These are phyloP conservation scores for Diaporthe australafricana DNA, from an alignment of 2,329 filamentous ascomycete genomes.

Conservation along the genomic window DNA sequence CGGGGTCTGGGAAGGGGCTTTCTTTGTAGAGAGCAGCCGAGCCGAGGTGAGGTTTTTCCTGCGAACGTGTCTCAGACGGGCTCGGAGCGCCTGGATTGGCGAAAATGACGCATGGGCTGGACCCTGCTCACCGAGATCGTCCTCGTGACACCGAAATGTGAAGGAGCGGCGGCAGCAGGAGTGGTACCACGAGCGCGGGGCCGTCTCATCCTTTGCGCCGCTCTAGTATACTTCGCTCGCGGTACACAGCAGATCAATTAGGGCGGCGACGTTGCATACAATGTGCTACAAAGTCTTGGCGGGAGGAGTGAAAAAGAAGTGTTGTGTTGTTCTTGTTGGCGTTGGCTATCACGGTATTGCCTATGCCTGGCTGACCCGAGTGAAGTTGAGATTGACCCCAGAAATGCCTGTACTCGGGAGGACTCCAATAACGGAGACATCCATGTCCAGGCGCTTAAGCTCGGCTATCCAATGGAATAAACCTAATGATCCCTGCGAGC, in stretches of 20 bases:
- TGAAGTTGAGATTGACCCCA: constrained; percentile 11
- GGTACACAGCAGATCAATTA: neutral
- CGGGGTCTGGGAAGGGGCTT: neutral
- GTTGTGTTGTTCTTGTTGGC: neutral
- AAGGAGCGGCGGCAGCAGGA: constrained; percentile 12
- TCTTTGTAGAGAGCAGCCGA: constrained; percentile 7
- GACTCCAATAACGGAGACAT: constrained; percentile 24
- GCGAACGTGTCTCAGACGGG: constrained; percentile 30
- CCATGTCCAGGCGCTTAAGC: constrained; percentile 29
- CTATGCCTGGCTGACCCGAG: neutral
- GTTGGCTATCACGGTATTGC: neutral
- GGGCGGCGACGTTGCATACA: neutral
- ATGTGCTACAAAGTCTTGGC: neutral
- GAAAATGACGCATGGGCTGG: constrained; percentile 6
- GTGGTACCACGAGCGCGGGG: neutral
- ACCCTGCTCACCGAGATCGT: constrained; percentile 26
- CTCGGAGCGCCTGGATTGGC: constrained; percentile 15
- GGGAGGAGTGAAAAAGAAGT: neutral
- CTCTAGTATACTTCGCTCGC: neutral
- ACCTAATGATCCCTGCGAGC: constrained; percentile 11
- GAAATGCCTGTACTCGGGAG: constrained; percentile 4
- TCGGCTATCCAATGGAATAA: constrained; percentile 34
- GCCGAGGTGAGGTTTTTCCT: constrained; percentile 7
- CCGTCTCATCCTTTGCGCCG: neutral
- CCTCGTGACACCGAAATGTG: constrained; percentile 19